Evolutionary conservation across 1,284 basidiomycete genomes (phyloP), one percentile per base, ranked within the genome.

Genomic region (Earliella scabrosa): DNA sequence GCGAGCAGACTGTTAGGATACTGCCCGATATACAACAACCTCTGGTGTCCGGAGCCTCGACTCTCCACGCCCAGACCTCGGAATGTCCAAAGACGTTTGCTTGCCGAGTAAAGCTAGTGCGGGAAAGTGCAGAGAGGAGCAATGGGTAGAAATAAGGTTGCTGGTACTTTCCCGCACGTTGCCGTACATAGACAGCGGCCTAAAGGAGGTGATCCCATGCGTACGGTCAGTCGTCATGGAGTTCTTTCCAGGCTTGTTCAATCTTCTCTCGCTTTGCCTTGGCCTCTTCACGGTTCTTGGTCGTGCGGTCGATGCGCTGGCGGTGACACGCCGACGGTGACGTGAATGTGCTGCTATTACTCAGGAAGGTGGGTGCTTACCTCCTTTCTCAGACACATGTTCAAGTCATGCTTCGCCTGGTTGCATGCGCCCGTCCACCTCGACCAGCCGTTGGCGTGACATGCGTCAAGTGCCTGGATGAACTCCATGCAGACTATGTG

Each of bases 391-490:
- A 95, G 76, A 76, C 92, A 95, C 63, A 80, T 74, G 65, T 89
- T 90, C 65, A 95, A 76, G 47, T 84, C 81, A 48, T 82, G 73
- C 73, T 93, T 93, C 48, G 82, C 78, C 50, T 72, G 73, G 68
- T 95, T 95, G 71, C 93, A 95, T 24, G 77, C 81, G 18, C 88
- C 88, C 3, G 84, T 82, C 60, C 87, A 79, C 61, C 82, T 82
- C 36, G 78, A 76, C 85, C 86, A 89, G 45, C 68, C 75, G 66
- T 75, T 80, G 24, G 75, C 69, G 67, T 91, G 89, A 66, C 88
- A 91, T 40, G 78, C 73, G 51, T 90, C 81, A 21, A 91, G 81
- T 4, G 89, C 89, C 63, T 88, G 74, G 49, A 91, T 88, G 64
- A 92, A 86, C 18, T 90, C 87, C 65, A 77, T 81, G 75, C 89